A percentile compares a stretch with the other conserved stretches of the same genome.
Evolutionary conservation across 352 stramenopile genomes (phyloP).

Genomic region (Globisporangium emineosum): DNA sequence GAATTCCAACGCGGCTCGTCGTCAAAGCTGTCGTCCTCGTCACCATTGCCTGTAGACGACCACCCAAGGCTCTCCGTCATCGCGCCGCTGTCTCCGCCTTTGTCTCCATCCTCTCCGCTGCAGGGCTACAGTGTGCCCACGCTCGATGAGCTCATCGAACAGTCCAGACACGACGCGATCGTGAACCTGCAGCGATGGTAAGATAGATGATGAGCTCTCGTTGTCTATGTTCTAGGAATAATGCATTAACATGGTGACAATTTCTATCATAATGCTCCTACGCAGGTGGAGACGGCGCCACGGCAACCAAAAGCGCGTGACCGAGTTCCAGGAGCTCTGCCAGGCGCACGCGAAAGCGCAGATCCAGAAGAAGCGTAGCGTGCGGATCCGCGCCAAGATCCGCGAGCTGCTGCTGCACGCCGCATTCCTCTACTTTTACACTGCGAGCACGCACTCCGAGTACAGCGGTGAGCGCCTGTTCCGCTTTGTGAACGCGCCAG

Average conservation of each 20-base stretch:
- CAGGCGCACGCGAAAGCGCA: constrained; percentile 28
- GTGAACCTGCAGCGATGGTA: constrained; percentile 42
- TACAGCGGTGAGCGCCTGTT: constrained; percentile 33
- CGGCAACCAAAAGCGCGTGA: constrained; percentile 30
- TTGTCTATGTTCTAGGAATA: not conserved
- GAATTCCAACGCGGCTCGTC: not conserved
- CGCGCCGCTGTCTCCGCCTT: not conserved
- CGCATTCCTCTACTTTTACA: constrained; percentile 44
- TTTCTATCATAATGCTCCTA: not conserved
- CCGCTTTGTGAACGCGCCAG: constrained; percentile 29
- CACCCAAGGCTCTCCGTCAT: not conserved
- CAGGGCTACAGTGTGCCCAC: constrained; percentile 15
- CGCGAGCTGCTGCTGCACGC: constrained; percentile 45
- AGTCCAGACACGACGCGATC: constrained; percentile 33
- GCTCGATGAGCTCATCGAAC: constrained; percentile 37
- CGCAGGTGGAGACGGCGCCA: constrained; percentile 33
- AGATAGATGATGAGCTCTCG: not conserved
- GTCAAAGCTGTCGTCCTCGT: not conserved
- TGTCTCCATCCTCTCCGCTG: not conserved
- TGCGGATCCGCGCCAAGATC: constrained; percentile 41
- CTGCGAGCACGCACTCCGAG: constrained; percentile 25
- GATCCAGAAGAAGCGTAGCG: constrained; percentile 26
- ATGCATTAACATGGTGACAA: not conserved
- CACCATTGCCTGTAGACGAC: not conserved
- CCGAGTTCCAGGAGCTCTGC: constrained; percentile 29